A percentile compares a stretch with the other conserved stretches of the same genome.
Evolutionary conservation across 2,329 filamentous ascomycete species (phyloP).

Genomic region (Hypocreales sp.): DNA sequence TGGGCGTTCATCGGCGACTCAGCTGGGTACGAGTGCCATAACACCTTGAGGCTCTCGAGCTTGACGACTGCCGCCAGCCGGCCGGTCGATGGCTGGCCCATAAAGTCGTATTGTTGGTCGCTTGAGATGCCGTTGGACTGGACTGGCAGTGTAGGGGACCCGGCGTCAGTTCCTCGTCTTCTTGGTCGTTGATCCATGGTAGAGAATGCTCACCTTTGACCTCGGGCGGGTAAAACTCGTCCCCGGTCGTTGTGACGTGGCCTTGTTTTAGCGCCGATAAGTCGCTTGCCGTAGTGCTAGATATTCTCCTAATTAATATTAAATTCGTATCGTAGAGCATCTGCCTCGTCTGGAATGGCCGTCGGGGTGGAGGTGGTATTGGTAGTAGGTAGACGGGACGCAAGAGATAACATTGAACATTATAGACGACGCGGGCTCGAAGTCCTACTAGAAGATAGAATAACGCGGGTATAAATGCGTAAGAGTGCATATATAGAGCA

Average conservation of each 20-base stretch:
- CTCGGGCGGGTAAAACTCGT: slow-evolving; percentile 22
- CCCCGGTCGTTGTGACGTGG: slow-evolving; percentile 18
- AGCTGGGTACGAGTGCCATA: slow-evolving; percentile 34
- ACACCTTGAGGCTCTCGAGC: slow-evolving; percentile 24
- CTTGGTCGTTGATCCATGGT: background rate
- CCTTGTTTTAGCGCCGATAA: too few species aligned
- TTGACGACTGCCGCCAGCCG: slow-evolving; percentile 30
- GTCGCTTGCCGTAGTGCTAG: too few species aligned
- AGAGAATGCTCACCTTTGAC: slow-evolving; percentile 23
- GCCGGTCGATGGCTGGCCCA: slow-evolving; percentile 19
- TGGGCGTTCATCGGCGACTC: slow-evolving; percentile 34
- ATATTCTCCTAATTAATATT: too few species aligned
- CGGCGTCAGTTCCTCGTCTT: background rate
- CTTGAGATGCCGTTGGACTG: slow-evolving; percentile 16
- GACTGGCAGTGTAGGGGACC: slow-evolving; percentile 12
- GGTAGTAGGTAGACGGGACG: too few species aligned
- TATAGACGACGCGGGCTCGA: too few species aligned
- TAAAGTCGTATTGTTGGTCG: slow-evolving; percentile 21
- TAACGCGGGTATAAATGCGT: too few species aligned
- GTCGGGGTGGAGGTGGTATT: too few species aligned
- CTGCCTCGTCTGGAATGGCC: too few species aligned
- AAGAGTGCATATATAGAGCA: too few species aligned
- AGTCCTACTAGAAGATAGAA: too few species aligned
- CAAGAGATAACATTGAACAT: too few species aligned
- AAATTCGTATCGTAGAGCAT: too few species aligned